Base-by-base conservation (phyloP, 1,139 yeast genomes). In the Debaryomycetaceae sp. region DNA sequence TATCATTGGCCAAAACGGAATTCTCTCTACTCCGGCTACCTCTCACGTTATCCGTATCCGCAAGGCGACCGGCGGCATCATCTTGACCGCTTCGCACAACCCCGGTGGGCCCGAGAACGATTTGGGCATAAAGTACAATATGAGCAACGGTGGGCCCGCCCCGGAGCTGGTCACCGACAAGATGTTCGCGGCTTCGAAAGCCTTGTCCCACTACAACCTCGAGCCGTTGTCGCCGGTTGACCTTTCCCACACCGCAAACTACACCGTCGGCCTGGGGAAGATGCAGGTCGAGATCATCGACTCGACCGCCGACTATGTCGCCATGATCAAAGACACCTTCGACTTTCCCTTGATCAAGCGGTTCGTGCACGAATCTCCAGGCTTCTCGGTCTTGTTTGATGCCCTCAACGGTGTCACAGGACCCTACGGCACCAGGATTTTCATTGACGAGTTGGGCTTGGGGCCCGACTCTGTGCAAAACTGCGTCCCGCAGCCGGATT, bases 81-180 rank as follows among this genome's bases (percentile, higher is more conserved):
- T 92, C 39, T 67, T 90, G 48, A 90, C 98, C 14, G 98, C 98
- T 4, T 81, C 95, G 22, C 98, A 90, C 58, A 90, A 90, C 57
- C 98, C 98, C n/a, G 98, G 98, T 52, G 97, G 97, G 5, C 96
- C 96, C 35, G 59, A 68, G 22, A 76, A 83, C 38, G 98, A 90
- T 51, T 72, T 87, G 54, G 98, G 98, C 34, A 90, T 90, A 63
- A 90, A 90, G 63, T 90, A 90, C 65, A 90, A 90, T 56, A 66
- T 92, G 55, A 74, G 83, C 38, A 87, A 90, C 49, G 98, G 98
- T 39, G 98, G 96, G 2, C 98, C 98, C 24, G 98, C 98, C n/a
- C 98, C 98, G 4, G 98, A 90, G 55, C 62, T 80, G 13, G 92
- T 90, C 37, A 90, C 98, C 16, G 71, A 92, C 59, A 73, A 76